Conservation (phyloP, 2,329 filamentous ascomycete species). For the Colletotrichum sp. region DNA sequence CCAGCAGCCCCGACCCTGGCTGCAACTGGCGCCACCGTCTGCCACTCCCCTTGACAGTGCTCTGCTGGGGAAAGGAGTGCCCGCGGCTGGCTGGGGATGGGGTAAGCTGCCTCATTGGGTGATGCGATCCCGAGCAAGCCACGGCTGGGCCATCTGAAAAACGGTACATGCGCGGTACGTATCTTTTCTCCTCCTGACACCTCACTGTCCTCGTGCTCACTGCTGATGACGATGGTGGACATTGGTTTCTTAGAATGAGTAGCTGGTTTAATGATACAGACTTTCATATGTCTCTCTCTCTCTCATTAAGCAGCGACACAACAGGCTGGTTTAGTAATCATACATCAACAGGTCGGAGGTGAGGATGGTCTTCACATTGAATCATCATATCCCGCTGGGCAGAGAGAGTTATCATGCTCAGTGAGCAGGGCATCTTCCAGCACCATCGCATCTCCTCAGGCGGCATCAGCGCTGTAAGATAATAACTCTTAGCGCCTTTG, state of each 20-base stretch:
- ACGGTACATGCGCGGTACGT: neutral
- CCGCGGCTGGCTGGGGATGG: neutral
- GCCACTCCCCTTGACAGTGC: neutral
- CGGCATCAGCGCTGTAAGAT: neutral
- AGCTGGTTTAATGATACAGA: too few relatives aligned
- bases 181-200: neutral
- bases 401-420: neutral
- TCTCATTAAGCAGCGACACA: neutral
- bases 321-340: neutral
- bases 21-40: neutral
- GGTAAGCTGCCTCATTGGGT: neutral
- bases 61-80: neutral
- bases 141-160: neutral
- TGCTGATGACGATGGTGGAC: neutral
- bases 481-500: neutral
- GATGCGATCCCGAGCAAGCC: neutral
- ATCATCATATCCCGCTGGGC: neutral
- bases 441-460: neutral
- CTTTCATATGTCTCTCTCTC: neutral
- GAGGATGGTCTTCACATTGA: neutral
- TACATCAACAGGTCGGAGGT: neutral
- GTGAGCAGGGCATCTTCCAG: neutral
- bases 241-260: neutral
- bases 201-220: neutral
- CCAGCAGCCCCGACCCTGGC: neutral